Evolutionary conservation across 1,284 basidiomycete genomes (phyloP).

Genomic region (Grifola frondosa): DNA sequence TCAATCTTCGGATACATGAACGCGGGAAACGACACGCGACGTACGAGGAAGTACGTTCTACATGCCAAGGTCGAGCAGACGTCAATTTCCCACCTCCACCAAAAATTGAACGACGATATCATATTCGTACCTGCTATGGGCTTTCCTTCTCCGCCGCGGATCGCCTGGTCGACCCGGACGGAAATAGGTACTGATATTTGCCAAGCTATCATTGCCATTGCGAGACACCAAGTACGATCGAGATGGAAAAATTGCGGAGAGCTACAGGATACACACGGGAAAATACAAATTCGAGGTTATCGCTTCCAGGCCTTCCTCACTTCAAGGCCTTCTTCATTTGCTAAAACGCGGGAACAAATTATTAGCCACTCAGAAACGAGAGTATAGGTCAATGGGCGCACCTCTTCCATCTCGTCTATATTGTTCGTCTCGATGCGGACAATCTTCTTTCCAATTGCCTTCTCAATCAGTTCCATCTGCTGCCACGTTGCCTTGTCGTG

Average conservation of each 20-base stretch:
- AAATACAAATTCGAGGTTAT: slow-evolving; percentile 14
- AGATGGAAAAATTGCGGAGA: slow-evolving; percentile 4
- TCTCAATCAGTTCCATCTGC: slow-evolving; percentile 86
- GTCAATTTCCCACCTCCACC: no score
- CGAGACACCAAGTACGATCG: no score
- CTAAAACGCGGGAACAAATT: slow-evolving; percentile 33
- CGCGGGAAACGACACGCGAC: no score
- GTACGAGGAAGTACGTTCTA: no score
- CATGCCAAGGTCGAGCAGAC: no score
- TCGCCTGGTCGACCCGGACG: no score
- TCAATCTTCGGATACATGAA: no score
- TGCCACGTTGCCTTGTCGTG: slow-evolving; percentile 82
- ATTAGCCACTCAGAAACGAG: slow-evolving; percentile 7
- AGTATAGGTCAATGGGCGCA: slow-evolving; percentile 32
- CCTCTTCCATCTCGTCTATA: slow-evolving; percentile 89
- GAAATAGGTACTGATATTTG: no score
- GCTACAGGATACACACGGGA: slow-evolving; percentile 23
- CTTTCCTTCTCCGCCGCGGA: no score
- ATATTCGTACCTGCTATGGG: no score
- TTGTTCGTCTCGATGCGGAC: slow-evolving; percentile 81
- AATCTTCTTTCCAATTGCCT: slow-evolving; percentile 73
- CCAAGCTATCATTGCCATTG: no score
- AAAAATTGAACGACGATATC: no score
- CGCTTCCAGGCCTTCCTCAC: slow-evolving; percentile 31
- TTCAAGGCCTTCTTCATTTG: slow-evolving; percentile 79